Conservation (phyloP, 2,329 filamentous ascomycete genomes). For the Pseudogymnoascus sp. region DNA sequence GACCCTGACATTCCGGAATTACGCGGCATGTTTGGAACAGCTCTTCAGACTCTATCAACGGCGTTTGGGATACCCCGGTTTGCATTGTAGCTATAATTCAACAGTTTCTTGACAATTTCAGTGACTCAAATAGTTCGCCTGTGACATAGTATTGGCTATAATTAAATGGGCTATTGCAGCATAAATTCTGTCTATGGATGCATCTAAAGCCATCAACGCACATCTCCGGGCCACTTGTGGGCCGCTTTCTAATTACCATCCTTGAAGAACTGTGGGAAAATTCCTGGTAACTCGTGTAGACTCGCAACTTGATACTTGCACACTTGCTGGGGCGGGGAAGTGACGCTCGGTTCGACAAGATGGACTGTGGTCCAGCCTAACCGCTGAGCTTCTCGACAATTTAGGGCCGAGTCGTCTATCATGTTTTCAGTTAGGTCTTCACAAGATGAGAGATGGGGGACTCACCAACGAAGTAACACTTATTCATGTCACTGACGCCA, state of each 20-base stretch:
- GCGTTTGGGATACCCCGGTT: slow-evolving; percentile 10
- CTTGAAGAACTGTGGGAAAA: slow-evolving; percentile 86
- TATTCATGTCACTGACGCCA: slow-evolving; percentile 53
- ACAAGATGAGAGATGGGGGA: slow-evolving; percentile 18
- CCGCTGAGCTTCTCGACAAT: slow-evolving; percentile 67
- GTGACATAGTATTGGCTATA: not conserved
- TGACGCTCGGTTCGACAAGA: slow-evolving; percentile 68
- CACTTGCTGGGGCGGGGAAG: slow-evolving; percentile 53
- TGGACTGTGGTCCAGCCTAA: slow-evolving; percentile 84
- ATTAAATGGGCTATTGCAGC: not conserved
- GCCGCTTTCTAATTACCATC: not conserved
- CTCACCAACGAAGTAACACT: slow-evolving; percentile 91
- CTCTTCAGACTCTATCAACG: not conserved
- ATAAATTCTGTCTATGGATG: not conserved
- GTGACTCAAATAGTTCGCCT: not conserved
- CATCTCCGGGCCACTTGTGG: not conserved
- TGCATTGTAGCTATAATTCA: not conserved
- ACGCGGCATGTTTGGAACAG: not conserved
- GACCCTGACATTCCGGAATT: slow-evolving; percentile 37
- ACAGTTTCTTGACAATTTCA: not conserved
- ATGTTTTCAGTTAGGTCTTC: not conserved
- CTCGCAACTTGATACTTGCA: slow-evolving; percentile 68
- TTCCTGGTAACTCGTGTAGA: slow-evolving; percentile 63
- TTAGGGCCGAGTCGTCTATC: slow-evolving; percentile 76
- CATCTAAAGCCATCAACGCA: not conserved